Base-by-base conservation (phyloP, 768 basidiomycete genomes). In the Boletus sensibilis region DNA sequence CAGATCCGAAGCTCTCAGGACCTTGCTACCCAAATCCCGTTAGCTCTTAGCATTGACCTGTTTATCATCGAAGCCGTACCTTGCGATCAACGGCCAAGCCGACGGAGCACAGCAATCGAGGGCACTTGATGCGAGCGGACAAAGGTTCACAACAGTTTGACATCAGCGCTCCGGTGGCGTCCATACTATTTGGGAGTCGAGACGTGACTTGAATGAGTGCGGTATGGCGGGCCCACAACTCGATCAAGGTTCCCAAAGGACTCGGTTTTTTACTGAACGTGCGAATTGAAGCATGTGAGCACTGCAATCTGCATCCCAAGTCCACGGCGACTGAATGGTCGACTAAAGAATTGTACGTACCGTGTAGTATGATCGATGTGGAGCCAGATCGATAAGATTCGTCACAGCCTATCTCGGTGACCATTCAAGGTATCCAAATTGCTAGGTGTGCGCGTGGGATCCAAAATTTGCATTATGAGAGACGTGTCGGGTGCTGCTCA, bases 101-200 rank as follows among this genome's bases (percentile, higher is more conserved):
- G 58, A 60, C 56, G 55, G 64, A 52, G 45, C 53, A 65, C 56
- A 62, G 59, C 50, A 64, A 53, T 47, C 35, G 37, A 38, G 34
- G 52, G 52, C 41, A 56, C 52, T 44, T 54, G 52, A 43, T 38
- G 4, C 14, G 37, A 21, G 31, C 9, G 31, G 37, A 21, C 31
- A 14, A 33, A 25, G 33, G 48, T 35, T 45, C 25, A n/a, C 23
- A 9, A 6, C 27, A 6, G 46, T 27, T 42, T 34, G 53, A 53
- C 51, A 49, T 41, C 38, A 57, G 37, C 20, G 25, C 34, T 18
- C 21, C 39, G 18, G 49, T 58, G 44, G 49, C 48, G 35, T 31
- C 27, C 7, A 45, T 49, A 27, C 20, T 12, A 25, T 21, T 42
- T 39, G 27, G 23, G 14, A 13, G 12, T 49, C 29, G n/a, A 34